Evolutionary conservation across 108 stramenopile genomes (phyloP).

Genomic region (Skeletonema menzelii): DNA sequence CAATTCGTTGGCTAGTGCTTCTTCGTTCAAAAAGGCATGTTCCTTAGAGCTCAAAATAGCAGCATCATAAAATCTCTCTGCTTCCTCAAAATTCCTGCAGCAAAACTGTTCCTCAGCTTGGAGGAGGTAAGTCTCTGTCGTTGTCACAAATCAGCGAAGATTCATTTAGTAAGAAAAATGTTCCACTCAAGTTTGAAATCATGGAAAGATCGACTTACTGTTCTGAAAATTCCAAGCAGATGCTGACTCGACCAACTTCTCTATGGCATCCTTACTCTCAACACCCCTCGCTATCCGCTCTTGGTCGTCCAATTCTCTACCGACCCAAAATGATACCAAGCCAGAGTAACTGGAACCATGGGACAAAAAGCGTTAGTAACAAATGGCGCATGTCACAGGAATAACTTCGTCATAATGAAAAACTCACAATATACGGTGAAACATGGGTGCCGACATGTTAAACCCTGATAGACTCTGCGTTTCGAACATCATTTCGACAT

Average conservation of each 20-base stretch:
- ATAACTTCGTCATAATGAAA: not conserved
- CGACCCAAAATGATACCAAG: not conserved
- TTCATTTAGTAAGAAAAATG: not conserved
- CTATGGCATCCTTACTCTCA: not conserved
- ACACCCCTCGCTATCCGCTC: not conserved
- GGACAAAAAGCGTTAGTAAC: not conserved
- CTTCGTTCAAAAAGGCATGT: constrained; percentile 17
- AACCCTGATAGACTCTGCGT: not conserved
- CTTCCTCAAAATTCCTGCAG: not conserved
- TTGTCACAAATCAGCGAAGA: not conserved
- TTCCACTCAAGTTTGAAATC: not conserved
- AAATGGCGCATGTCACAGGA: not conserved
- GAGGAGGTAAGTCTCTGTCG: not conserved
- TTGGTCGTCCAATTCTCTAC: not conserved
- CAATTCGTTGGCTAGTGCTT: constrained; percentile 12
- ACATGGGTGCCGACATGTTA: not conserved
- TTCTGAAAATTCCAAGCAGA: not conserved
- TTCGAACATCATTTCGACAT: not conserved
- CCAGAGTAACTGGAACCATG: not conserved
- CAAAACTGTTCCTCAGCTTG: not conserved
- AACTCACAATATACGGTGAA: not conserved
- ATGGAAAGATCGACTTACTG: not conserved
- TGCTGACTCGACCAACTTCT: not conserved
- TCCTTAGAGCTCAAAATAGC: constrained; percentile 11
- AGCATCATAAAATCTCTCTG: constrained; percentile 11